A percentile compares a stretch with the other conserved stretches of the same genome.
Evolutionary conservation across 225 moss, liverwort and hornwort genomes (phyloP).

Genomic region (Sphagnum contortum): DNA sequence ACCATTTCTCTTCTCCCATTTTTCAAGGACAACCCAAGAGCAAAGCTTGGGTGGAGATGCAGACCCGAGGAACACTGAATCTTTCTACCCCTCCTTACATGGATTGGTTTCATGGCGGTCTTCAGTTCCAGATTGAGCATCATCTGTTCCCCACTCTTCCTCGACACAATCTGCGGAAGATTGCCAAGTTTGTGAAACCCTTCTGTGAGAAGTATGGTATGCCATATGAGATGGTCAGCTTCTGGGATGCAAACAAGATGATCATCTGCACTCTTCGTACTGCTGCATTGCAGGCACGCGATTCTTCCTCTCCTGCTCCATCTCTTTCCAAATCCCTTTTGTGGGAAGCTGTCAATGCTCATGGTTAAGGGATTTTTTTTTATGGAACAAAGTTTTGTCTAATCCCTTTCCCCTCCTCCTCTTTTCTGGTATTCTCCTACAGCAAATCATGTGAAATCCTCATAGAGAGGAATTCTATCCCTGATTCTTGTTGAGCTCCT

Average conservation of each 20-base stretch:
- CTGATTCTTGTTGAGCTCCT: too few species aligned
- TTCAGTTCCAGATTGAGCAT: slow-evolving; percentile 98
- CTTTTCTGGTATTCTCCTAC: too few species aligned
- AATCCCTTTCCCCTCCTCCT: too few species aligned
- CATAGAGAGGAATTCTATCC: too few species aligned
- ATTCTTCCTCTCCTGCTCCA: slow-evolving; percentile 61
- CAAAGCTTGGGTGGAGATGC: slow-evolving; percentile 81
- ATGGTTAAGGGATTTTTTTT: slow-evolving; percentile 33
- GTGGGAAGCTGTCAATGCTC: slow-evolving; percentile 85
- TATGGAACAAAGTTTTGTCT: too few species aligned
- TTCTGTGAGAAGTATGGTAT: slow-evolving; percentile 82
- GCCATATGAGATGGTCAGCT: slow-evolving; percentile 79
- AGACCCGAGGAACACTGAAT: slow-evolving; percentile 76
- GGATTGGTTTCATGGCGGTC: slow-evolving; percentile 98
- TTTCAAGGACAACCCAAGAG: slow-evolving; percentile 79
- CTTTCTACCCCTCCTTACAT: slow-evolving; percentile 77
- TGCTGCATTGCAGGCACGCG: slow-evolving; percentile 86
- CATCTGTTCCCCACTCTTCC: slow-evolving; percentile 93
- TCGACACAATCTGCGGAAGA: slow-evolving; percentile 86
- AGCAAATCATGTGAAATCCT: too few species aligned
- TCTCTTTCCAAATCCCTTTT: slow-evolving; percentile 66
- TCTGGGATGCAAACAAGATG: slow-evolving; percentile 92
- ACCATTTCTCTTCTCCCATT: slow-evolving; percentile 91
- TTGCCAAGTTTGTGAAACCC: slow-evolving; percentile 63
- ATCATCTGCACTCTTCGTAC: slow-evolving; percentile 64